Conservation (phyloP, 305 asterid genomes). For the Solanum chacoense region DNA sequence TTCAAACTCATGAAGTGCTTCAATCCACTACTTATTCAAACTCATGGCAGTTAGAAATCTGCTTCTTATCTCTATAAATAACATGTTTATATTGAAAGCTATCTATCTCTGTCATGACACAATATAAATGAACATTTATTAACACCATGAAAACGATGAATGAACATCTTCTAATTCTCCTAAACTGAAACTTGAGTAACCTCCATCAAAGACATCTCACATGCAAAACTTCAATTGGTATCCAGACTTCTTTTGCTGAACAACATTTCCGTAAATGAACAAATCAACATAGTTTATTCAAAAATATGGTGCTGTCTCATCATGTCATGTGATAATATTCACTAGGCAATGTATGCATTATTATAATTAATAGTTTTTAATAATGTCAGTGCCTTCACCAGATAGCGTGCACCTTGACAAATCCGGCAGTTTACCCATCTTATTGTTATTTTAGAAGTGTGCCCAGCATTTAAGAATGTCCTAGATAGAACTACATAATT, state of each 20-base stretch:
- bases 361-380: not conserved
- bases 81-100: not conserved
- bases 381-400: not conserved
- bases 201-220: not conserved
- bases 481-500: not conserved
- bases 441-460: not conserved
- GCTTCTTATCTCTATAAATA: not conserved
- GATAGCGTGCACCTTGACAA: not conserved
- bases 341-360: not conserved
- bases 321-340: not conserved
- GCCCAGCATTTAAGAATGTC: not conserved
- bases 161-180: not conserved
- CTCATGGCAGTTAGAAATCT: not conserved
- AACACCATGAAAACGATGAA: not conserved
- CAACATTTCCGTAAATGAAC: not conserved
- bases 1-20: not conserved
- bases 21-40: not conserved
- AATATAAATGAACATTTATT: not conserved
- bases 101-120: not conserved
- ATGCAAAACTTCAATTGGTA: not conserved
- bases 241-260: not conserved
- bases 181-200: not conserved
- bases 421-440: not conserved
- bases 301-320: not conserved
- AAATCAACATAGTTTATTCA: not conserved